phyloP scores from a whole-genome alignment of 805 yeast species.

The Cyberlindnera bimundalis region DNA sequence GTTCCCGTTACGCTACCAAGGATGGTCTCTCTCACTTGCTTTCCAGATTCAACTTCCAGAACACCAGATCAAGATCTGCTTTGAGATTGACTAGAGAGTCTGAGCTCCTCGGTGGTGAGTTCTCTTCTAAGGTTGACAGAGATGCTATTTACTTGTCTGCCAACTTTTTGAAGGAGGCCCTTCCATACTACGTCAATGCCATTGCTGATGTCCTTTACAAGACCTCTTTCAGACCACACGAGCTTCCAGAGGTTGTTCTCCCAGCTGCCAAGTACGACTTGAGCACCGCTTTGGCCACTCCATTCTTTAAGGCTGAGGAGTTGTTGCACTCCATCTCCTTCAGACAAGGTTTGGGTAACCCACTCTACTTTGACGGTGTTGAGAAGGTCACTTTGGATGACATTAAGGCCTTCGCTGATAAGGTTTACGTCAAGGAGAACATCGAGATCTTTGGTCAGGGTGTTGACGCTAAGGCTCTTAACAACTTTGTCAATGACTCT shows the following conservation, averaged over 20 bases:
- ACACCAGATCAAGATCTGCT: constrained; percentile 80
- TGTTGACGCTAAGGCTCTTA: constrained; percentile 67
- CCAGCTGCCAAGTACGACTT: constrained; percentile 74
- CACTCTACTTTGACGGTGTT: constrained; percentile 70
- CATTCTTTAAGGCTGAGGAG: constrained; percentile 66
- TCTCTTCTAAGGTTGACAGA: constrained; percentile 69
- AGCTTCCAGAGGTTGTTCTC: constrained; percentile 73
- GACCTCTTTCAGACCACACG: constrained; percentile 79
- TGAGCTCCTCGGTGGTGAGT: constrained; percentile 86
- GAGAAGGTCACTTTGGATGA: constrained; percentile 57
- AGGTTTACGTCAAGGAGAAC: constrained; percentile 67
- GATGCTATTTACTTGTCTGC: constrained; percentile 81
- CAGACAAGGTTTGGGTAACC: constrained; percentile 85
- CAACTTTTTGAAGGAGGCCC: constrained; percentile 77
- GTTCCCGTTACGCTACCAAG: constrained; percentile 65
- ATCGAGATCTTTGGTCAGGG: constrained; percentile 71
- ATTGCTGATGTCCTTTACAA: constrained; percentile 69
- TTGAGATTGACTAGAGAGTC: constrained; percentile 92
- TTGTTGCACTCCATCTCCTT: constrained; percentile 75
- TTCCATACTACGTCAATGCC: constrained; percentile 89
- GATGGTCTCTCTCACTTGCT: constrained; percentile 87
- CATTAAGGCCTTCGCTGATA: constrained; percentile 60
- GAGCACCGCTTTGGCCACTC: constrained; percentile 45
- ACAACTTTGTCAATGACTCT: constrained; percentile 62
- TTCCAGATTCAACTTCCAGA: constrained; percentile 78